Evolutionary conservation across 345 rosid genomes (phyloP).

Genomic region (Mallotus nudiflorus): DNA sequence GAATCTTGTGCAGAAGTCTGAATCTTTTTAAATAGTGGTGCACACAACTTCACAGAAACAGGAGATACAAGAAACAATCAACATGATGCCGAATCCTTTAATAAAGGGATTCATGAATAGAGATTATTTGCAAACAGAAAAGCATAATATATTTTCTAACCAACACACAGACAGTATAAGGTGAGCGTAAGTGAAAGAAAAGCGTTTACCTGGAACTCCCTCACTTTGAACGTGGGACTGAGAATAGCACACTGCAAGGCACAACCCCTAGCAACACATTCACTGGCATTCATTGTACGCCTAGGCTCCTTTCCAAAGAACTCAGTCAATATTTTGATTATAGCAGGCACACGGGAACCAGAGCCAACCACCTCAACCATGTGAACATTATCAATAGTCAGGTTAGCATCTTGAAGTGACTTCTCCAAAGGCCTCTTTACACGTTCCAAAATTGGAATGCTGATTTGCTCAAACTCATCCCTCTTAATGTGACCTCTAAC

Average conservation of each 20-base stretch:
- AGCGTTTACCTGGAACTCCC: constrained; percentile 81
- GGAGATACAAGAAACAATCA: background rate
- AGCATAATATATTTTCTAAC: no score
- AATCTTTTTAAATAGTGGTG: background rate
- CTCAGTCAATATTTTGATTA: constrained; percentile 74
- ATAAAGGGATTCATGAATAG: no score
- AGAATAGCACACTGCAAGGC: constrained; percentile 97
- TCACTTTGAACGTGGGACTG: constrained; percentile 95
- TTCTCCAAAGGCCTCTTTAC: constrained; percentile 85
- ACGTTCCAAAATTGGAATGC: constrained; percentile 77
- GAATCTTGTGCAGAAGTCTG: background rate
- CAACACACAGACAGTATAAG: no score
- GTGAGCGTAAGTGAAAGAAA: background rate
- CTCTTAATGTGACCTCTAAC: constrained; percentile 85
- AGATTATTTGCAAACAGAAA: no score
- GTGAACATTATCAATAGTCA: constrained; percentile 71
- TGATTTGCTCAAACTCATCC: constrained; percentile 84
- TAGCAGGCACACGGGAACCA: constrained; percentile 82
- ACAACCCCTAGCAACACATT: constrained; percentile 88
- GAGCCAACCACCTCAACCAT: constrained; percentile 94
- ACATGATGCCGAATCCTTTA: background rate
- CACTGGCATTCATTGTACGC: constrained; percentile 97
- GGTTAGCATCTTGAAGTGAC: constrained; percentile 83
- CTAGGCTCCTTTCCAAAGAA: constrained; percentile 98
- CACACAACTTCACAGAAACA: background rate